Percentiles rank a stretch among this genome's conserved stretches.
phyloP scores from a whole-genome alignment of 345 rosid species.

The Eucalyptus melliodora region DNA sequence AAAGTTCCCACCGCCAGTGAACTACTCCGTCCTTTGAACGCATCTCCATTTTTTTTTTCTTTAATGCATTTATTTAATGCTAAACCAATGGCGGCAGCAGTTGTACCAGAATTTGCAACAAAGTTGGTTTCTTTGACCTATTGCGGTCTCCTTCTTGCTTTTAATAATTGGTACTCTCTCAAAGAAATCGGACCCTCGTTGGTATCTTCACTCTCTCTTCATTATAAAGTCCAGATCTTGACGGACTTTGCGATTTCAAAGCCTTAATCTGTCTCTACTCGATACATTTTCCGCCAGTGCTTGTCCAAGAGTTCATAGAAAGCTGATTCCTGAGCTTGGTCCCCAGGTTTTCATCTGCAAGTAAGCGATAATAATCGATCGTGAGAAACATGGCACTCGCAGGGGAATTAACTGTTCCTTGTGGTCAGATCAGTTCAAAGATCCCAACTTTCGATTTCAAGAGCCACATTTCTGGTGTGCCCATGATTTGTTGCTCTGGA shows the following conservation, averaged over 20 bases:
- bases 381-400: conserved; percentile 23
- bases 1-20: background rate
- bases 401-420: conserved; percentile 3
- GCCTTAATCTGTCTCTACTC: background rate
- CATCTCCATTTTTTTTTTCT: background rate
- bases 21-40: background rate
- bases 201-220: conserved; percentile 1
- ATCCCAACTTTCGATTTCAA: conserved; percentile 1
- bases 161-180: background rate
- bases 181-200: background rate
- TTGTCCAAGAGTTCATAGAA: background rate
- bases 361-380: background rate
- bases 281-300: background rate
- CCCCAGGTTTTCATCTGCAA: background rate
- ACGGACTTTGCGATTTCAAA: conserved; percentile 15
- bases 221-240: background rate
- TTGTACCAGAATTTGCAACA: background rate
- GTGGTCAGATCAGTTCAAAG: background rate
- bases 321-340: background rate
- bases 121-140: background rate
- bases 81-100: background rate
- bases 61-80: background rate
- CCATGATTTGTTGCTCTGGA: background rate
- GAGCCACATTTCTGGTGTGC: background rate
- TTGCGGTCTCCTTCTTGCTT: background rate